Percentiles rank a stretch among this genome's conserved stretches.
Conservation (phyloP, 1,139 yeast genomes). For the Petasospora fabianii region DNA sequence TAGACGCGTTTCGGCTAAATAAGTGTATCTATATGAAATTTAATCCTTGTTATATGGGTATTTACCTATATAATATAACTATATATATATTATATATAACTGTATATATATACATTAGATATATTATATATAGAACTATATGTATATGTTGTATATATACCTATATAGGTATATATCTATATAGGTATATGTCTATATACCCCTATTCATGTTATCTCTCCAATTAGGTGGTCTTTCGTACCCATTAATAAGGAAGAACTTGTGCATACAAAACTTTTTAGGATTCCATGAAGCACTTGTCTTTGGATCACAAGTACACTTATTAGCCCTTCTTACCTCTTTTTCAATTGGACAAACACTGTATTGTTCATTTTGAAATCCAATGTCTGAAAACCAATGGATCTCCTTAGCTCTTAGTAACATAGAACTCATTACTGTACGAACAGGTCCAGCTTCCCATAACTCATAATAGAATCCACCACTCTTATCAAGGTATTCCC, state of each 20-base stretch:
- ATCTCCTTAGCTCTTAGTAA: constrained; percentile 42
- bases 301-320: constrained; percentile 47
- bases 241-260: constrained; percentile 13
- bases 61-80: too few relatives aligned
- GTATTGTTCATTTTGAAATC: constrained; percentile 43
- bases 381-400: constrained; percentile 54
- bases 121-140: too few relatives aligned
- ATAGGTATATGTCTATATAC: background rate
- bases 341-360: constrained; percentile 51
- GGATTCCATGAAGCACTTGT: constrained; percentile 31
- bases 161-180: too few relatives aligned
- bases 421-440: constrained; percentile 50
- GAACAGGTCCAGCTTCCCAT: constrained; percentile 64
- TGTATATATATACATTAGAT: too few relatives aligned
- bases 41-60: too few relatives aligned
- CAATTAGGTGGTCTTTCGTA: constrained; percentile 16
- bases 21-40: too few relatives aligned
- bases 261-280: constrained; percentile 16
- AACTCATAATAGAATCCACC: constrained; percentile 61
- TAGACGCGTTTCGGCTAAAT: too few relatives aligned
- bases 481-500: constrained; percentile 44
- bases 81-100: too few relatives aligned
- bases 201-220: constrained; percentile 14
- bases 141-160: too few relatives aligned
- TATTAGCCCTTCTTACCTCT: constrained; percentile 39